These are phyloP conservation scores for Penicillium sclerotigenum DNA, from an alignment of 2,329 filamentous ascomycete genomes.

Conservation along the genomic window DNA sequence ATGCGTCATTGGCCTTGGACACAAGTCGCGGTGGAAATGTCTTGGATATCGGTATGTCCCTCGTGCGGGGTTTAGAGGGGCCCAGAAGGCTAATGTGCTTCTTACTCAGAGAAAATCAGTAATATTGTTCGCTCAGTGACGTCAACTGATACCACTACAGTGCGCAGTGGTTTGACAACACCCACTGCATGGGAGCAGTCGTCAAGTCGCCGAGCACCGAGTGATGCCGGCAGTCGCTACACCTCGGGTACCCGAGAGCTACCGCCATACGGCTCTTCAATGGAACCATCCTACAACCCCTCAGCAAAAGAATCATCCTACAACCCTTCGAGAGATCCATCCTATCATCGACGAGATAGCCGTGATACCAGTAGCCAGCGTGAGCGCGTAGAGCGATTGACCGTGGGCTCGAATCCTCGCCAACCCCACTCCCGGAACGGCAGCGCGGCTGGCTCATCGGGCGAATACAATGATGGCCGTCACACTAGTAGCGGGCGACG, in stretches of 20 bases:
- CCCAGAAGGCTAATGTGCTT: not conserved
- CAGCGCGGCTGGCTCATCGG: slow-evolving; percentile 71
- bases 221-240: slow-evolving; percentile 32
- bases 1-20: slow-evolving; percentile 86
- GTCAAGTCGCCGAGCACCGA: slow-evolving; percentile 33
- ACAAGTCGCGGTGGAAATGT: slow-evolving; percentile 91
- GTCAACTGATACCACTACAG: slow-evolving; percentile 57
- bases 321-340: slow-evolving; percentile 6
- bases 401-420: slow-evolving; percentile 32
- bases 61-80: slow-evolving; percentile 4
- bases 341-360: slow-evolving; percentile 38
- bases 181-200: slow-evolving; percentile 58
- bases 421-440: slow-evolving; percentile 68
- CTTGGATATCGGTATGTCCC: slow-evolving; percentile 73
- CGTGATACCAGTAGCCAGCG: slow-evolving; percentile 42
- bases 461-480: slow-evolving; percentile 73
- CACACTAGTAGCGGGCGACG: slow-evolving; percentile 65
- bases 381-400: slow-evolving; percentile 48
- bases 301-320: slow-evolving; percentile 25
- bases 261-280: slow-evolving; percentile 3
- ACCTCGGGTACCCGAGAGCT: slow-evolving; percentile 12
- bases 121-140: slow-evolving; percentile 84
- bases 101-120: slow-evolving; percentile 78
- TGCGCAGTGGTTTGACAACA: slow-evolving; percentile 53
- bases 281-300: slow-evolving; percentile 17